These are phyloP conservation scores for Sesbania bispinosa DNA, from an alignment of 306 rosid genomes.

Conservation along the genomic window DNA sequence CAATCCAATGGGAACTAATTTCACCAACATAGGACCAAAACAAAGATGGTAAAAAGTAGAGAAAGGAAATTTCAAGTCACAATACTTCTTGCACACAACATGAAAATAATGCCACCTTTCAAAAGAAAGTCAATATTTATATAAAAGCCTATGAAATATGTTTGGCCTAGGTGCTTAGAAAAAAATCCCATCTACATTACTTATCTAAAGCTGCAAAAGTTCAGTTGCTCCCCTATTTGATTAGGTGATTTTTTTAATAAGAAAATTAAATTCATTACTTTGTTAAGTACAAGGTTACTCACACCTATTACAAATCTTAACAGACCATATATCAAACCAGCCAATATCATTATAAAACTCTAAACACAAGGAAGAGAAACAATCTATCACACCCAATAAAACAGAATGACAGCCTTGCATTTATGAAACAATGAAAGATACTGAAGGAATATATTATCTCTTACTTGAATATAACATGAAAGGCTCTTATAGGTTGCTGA, in stretches of 20 bases:
- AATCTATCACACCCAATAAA: too few species aligned
- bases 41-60: background rate
- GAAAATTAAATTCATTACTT: too few species aligned
- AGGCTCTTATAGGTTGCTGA: background rate
- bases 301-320: too few species aligned
- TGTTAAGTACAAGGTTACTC: too few species aligned
- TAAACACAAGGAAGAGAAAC: too few species aligned
- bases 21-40: background rate
- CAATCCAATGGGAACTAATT: background rate
- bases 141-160: background rate
- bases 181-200: background rate
- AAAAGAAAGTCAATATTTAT: background rate
- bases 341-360: too few species aligned
- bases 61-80: background rate
- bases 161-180: background rate
- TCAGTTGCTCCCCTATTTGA: background rate
- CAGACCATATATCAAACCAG: too few species aligned
- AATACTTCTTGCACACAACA: background rate
- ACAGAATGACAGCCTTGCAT: too few species aligned
- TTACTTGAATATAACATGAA: background rate
- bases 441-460: too few species aligned
- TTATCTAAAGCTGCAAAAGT: background rate
- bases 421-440: too few species aligned
- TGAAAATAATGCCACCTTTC: background rate
- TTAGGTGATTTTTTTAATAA: too few species aligned